Percentiles rank a stretch among this genome's conserved stretches.
Conservation (phyloP, 495 filamentous ascomycete species). For the Aspergillus egyptiacus region DNA sequence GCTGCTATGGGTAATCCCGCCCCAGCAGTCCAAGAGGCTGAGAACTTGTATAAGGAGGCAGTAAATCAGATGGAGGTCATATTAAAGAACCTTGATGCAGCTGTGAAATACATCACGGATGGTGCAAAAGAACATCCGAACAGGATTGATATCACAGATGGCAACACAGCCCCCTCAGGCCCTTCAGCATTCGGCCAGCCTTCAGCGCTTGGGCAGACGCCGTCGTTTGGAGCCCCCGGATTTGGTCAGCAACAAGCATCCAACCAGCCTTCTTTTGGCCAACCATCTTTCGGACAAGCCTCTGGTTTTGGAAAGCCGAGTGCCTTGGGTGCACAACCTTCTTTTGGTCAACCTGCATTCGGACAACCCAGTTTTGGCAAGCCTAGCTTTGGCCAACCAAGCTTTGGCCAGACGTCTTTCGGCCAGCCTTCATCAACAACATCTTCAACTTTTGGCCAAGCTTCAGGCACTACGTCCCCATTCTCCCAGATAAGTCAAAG, state of each 20-base stretch:
- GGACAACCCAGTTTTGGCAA: slow-evolving; percentile 33
- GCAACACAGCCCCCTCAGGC: slow-evolving; percentile 29
- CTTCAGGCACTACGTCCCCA: slow-evolving; percentile 25
- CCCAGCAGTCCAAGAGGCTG: slow-evolving; percentile 61
- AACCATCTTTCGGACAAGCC: slow-evolving; percentile 28
- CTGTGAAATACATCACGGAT: slow-evolving; percentile 63
- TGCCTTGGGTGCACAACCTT: slow-evolving; percentile 17
- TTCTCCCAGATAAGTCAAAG: slow-evolving; percentile 30
- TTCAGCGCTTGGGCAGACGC: slow-evolving; percentile 22
- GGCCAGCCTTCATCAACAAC: slow-evolving; percentile 18
- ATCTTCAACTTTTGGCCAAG: slow-evolving; percentile 24
- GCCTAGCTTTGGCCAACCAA: slow-evolving; percentile 24
- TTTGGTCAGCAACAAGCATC: slow-evolving; percentile 3
- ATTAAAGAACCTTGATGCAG: slow-evolving; percentile 61
- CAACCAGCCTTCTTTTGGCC: slow-evolving; percentile 24
- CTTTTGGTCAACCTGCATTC: slow-evolving; percentile 31
- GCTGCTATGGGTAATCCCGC: slow-evolving; percentile 53
- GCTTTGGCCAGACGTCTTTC: slow-evolving; percentile 22
- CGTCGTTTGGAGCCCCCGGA: slow-evolving; percentile 32
- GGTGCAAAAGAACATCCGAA: slow-evolving; percentile 73
- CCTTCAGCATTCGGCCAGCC: slow-evolving; percentile 31
- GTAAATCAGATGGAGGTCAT: slow-evolving; percentile 63
- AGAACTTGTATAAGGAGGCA: slow-evolving; percentile 50
- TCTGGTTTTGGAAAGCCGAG: slow-evolving; percentile 33
- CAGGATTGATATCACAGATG: slow-evolving; percentile 62